These are phyloP conservation scores for Luzula sylvatica DNA, from an alignment of 176 grass and related monocot species.

Conservation along the genomic window DNA sequence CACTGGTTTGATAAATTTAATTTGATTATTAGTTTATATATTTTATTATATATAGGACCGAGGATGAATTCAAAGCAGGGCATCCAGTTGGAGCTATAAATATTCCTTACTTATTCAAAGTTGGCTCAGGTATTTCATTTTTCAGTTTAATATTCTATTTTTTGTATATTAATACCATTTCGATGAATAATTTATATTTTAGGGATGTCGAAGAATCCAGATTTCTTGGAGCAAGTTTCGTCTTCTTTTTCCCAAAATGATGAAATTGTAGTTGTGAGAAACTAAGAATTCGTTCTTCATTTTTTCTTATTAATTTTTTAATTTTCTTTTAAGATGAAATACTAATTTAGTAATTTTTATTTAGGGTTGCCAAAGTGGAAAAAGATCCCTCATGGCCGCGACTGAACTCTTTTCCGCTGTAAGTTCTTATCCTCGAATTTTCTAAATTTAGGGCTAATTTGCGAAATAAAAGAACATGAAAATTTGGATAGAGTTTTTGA, in stretches of 20 bases:
- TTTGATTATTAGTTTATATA: neutral
- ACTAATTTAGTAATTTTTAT: neutral
- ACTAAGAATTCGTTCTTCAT: neutral
- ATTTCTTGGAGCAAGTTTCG: slow-evolving; percentile 57
- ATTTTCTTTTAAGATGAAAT: neutral
- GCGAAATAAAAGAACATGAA: too few relatives aligned
- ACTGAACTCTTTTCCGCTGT: slow-evolving; percentile 57
- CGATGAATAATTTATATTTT: neutral
- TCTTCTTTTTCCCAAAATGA: slow-evolving; percentile 35
- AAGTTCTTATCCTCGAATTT: slow-evolving; percentile 16
- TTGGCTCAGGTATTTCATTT: slow-evolving; percentile 45
- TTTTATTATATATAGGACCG: slow-evolving; percentile 25
- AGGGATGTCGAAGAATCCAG: slow-evolving; percentile 49
- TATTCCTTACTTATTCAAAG: slow-evolving; percentile 56
- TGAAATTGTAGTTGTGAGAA: slow-evolving; percentile 52
- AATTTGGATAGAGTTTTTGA: neutral
- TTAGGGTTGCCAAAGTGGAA: slow-evolving; percentile 79
- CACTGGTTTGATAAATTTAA: neutral
- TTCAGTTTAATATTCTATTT: neutral
- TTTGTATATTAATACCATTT: too few relatives aligned
- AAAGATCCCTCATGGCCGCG: slow-evolving; percentile 66
- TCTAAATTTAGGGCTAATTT: neutral
- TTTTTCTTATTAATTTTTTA: neutral
- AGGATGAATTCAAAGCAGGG: slow-evolving; percentile 45
- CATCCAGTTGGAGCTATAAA: slow-evolving; percentile 64